Conservation (phyloP, 176 grass and related monocot species). For the Oryza officinalis region DNA sequence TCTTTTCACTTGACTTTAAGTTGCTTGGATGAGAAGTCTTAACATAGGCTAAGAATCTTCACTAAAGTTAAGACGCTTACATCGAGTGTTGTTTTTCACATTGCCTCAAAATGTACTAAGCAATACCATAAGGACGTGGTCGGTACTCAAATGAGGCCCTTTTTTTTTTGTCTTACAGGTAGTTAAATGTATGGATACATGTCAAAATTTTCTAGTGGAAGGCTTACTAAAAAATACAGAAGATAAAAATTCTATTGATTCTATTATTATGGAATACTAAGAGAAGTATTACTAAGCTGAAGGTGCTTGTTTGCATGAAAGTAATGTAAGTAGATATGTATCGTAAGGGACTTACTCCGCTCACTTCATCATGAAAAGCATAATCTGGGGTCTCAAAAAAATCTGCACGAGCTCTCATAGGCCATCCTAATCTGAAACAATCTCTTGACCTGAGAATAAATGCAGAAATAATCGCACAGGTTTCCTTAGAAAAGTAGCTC, state of each 20-base stretch:
- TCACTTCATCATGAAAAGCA: background rate
- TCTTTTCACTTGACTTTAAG: background rate
- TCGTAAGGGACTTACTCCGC: constrained; percentile 50
- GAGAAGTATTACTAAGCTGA: background rate
- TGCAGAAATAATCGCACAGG: constrained; percentile 29
- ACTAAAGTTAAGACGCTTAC: background rate
- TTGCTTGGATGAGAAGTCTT: background rate
- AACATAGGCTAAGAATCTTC: background rate
- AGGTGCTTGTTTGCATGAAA: background rate
- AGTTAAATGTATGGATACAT: background rate
- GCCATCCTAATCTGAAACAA: constrained; percentile 93
- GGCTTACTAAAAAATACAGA: background rate
- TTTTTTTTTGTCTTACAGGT: background rate
- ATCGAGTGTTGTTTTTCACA: background rate
- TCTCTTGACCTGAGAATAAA: constrained; percentile 67
- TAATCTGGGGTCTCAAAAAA: constrained; percentile 68
- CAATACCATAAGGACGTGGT: background rate
- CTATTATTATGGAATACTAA: background rate
- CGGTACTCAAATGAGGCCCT: background rate
- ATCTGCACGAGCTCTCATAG: constrained; percentile 89
- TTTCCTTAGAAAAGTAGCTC: constrained; percentile 11
- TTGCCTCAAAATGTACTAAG: background rate
- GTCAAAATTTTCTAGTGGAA: background rate
- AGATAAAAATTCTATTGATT: background rate
- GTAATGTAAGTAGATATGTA: background rate